A percentile compares a stretch with the other conserved stretches of the same genome.
phyloP scores from a whole-genome alignment of 1,284 basidiomycete species.

The Papiliotrema laurentii region DNA sequence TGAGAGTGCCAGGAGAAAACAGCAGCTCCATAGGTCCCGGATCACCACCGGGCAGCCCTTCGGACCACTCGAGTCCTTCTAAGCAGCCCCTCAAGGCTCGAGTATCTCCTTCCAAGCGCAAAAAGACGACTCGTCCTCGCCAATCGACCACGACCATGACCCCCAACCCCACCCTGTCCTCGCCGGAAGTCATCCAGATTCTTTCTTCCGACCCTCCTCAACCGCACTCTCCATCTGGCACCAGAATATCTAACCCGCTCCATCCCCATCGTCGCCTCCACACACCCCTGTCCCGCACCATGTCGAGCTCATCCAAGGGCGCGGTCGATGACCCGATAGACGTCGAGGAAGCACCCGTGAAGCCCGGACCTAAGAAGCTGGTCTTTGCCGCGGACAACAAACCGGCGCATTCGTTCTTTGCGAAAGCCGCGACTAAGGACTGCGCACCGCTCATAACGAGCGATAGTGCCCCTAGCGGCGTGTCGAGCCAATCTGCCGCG shows the following conservation, averaged over 20 bases:
- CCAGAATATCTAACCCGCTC: neutral
- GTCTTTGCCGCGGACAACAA: constrained; percentile 7
- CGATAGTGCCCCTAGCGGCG: constrained; percentile 1
- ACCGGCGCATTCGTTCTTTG: constrained; percentile 2
- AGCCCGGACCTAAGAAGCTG: constrained; percentile 2
- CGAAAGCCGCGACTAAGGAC: neutral
- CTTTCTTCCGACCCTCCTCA: constrained; percentile 2
- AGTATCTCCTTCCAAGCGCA: neutral
- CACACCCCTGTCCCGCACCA: neutral
- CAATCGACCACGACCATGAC: neutral
- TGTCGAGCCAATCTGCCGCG: too few species aligned
- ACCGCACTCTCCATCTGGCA: neutral
- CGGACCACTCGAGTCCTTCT: neutral
- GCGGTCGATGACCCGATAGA: constrained; percentile 4
- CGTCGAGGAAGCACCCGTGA: neutral
- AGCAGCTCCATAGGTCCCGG: constrained; percentile 4
- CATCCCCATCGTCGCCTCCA: neutral
- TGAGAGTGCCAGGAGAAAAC: too few species aligned
- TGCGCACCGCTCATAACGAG: neutral
- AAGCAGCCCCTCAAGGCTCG: neutral
- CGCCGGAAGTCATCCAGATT: constrained; percentile 1
- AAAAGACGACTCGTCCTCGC: neutral
- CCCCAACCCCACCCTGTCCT: neutral
- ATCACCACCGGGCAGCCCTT: neutral
- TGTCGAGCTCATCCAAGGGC: neutral